Percentiles rank a stretch among this genome's conserved stretches.
Evolutionary conservation across 2,329 filamentous ascomycete species (phyloP).

Genomic region (Diaporthe sp.): DNA sequence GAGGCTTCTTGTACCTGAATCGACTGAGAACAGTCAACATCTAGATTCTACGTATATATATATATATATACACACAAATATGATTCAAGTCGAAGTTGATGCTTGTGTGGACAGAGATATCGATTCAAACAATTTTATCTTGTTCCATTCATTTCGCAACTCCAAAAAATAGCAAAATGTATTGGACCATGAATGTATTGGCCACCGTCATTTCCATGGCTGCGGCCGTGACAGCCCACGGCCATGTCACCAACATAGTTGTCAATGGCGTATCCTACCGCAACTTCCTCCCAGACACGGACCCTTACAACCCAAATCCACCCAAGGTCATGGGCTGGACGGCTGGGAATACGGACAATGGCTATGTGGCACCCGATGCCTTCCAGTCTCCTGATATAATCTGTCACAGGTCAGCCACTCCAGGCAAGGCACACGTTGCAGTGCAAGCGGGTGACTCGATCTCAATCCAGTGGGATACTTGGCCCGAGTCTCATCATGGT

Average conservation of each 20-base stretch:
- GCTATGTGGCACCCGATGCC: conserved; percentile 56
- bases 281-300: conserved; percentile 36
- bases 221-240: conserved; percentile 20
- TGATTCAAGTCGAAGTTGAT: not conserved
- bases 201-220: not conserved
- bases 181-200: not conserved
- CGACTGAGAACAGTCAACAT: not conserved
- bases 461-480: conserved; percentile 56
- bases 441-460: conserved; percentile 54
- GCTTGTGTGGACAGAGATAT: not conserved
- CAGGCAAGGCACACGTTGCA: conserved; percentile 49
- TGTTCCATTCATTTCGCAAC: not conserved
- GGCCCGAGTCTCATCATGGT: conserved; percentile 57
- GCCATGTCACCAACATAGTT: conserved; percentile 38
- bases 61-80: not conserved
- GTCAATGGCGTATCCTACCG: conserved; percentile 37
- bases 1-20: not conserved
- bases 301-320: conserved; percentile 3
- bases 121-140: too few relatives aligned
- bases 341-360: conserved; percentile 49
- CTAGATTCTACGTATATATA: not conserved
- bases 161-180: not conserved
- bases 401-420: conserved; percentile 52
- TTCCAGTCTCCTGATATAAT: conserved; percentile 54
- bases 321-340: conserved; percentile 39